Evolutionary conservation across 495 filamentous ascomycete species (phyloP), one percentile per base, ranked within the genome.

Genomic region (Podospora tetraspora): DNA sequence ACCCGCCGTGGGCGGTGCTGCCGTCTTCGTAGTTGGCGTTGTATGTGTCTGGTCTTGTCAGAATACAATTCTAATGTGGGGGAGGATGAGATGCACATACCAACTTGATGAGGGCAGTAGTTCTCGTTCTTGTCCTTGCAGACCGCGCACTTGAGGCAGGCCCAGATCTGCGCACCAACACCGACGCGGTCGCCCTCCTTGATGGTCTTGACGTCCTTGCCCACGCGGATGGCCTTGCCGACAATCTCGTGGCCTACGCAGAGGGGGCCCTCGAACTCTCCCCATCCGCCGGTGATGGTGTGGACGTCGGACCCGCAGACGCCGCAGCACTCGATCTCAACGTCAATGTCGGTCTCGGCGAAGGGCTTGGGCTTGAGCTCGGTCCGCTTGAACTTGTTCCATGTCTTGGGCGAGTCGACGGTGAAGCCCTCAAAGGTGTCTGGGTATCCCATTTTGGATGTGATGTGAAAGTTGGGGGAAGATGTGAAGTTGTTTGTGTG

Each of bases 271-370:
- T 85, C 74, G 5, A 81, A 84, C 0, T 87, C 84, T 27, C 91
- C 91, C 91, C 91, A 94, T 52, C 90, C 91, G 65, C 90, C 88
- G 62, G 84, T 91, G 64, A 91, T 87, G 58, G 88, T 92, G 81
- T 94, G 91, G 19, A 92, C 87, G 72, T 94, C 92, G 25, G 86
- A 90, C 11, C 89, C 91, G 77, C 91, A 93, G 12, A 94, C 89
- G 72, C 92, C 91, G 76, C 92, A 95, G 72, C 77, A 78, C 62
- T 79, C 76, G 70, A 81, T 81, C 73, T 82, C 84, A 65, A 93
- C 83, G 70, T 93, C 91, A 67, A 93, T 83, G 72, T 93, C 91
- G 79, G 88, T 79, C 61, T 90, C 87, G 57, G 86, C 90, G 69
- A 94, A 93, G 7, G 85, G 84, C 82, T 94, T 95, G 70, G 91